A percentile compares a stretch with the other conserved stretches of the same genome.
phyloP scores from a whole-genome alignment of 306 rosid genomes.

The Prosopis cineraria region DNA sequence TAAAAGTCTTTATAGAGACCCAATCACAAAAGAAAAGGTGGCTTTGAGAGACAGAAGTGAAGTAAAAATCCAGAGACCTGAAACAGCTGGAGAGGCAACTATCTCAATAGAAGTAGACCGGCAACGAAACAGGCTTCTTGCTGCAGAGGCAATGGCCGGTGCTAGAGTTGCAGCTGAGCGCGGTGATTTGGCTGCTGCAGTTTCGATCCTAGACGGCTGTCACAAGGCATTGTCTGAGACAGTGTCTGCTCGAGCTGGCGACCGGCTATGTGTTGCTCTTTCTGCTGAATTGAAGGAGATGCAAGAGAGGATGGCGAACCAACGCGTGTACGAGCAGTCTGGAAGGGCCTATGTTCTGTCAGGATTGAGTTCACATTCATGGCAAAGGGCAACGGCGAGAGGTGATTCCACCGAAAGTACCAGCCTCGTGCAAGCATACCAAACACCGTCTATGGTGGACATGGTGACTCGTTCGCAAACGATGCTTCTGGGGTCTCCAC shows the following conservation, averaged over 20 bases:
- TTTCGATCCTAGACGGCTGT: conserved; percentile 65
- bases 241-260: conserved; percentile 63
- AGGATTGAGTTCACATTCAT: conserved; percentile 88
- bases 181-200: conserved; percentile 72
- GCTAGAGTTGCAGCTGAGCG: conserved; percentile 77
- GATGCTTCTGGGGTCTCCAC: conserved; percentile 50
- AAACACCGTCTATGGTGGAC: conserved; percentile 84
- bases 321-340: conserved; percentile 69
- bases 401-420: conserved; percentile 85
- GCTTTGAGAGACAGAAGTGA: conserved; percentile 48
- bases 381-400: conserved; percentile 94
- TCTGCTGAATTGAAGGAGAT: conserved; percentile 84
- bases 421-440: conserved; percentile 69
- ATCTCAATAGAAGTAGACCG: conserved; percentile 83
- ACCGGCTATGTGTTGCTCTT: conserved; percentile 63
- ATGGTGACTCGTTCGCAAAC: conserved; percentile 87
- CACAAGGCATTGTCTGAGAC: conserved; percentile 56
- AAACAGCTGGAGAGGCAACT: conserved; percentile 38
- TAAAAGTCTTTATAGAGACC: conserved; percentile 59
- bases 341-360: conserved; percentile 93
- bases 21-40: conserved; percentile 63
- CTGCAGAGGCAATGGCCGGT: conserved; percentile 77
- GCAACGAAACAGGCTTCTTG: conserved; percentile 70
- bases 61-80: conserved; percentile 79
- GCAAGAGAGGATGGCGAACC: conserved; percentile 91